Percentiles rank a stretch among this genome's conserved stretches.
phyloP scores from a whole-genome alignment of 176 grass and related monocot species.

The Triticum dicoccoides region DNA sequence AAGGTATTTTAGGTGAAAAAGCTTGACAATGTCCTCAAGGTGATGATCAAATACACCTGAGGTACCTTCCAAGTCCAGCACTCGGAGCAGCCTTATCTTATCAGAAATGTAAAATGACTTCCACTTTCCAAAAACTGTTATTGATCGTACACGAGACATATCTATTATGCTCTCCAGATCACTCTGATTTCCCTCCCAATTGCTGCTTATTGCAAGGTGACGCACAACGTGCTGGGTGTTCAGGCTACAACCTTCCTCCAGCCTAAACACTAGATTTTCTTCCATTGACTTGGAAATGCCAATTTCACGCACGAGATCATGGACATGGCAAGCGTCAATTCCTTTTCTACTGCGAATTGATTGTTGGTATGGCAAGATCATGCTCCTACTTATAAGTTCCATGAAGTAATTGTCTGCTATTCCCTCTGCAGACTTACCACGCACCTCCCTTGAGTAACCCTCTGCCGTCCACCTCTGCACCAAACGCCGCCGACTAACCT shows the following conservation, averaged over 20 bases:
- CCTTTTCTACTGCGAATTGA: background rate
- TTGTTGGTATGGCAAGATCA: background rate
- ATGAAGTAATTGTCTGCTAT: background rate
- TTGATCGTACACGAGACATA: background rate
- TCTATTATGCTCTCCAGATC: background rate
- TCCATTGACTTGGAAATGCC: background rate
- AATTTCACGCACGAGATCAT: background rate
- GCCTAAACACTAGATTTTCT: background rate
- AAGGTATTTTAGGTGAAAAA: constrained; percentile 27
- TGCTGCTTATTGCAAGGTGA: background rate
- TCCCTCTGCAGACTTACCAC: background rate
- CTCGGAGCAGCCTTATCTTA: background rate
- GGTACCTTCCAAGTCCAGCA: constrained; percentile 13
- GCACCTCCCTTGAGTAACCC: background rate
- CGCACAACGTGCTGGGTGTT: background rate
- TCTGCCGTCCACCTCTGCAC: background rate
- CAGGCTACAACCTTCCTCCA: background rate
- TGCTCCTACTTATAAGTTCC: background rate
- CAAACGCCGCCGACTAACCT: background rate
- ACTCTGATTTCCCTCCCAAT: background rate
- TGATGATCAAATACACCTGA: background rate
- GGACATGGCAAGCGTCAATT: background rate
- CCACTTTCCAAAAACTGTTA: background rate
- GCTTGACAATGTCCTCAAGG: constrained; percentile 4
- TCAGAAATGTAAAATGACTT: constrained; percentile 8